A percentile compares a stretch with the other conserved stretches of the same genome.
These are phyloP conservation scores for Quercus berberidifolia DNA, from an alignment of 306 rosid species.

Conservation along the genomic window DNA sequence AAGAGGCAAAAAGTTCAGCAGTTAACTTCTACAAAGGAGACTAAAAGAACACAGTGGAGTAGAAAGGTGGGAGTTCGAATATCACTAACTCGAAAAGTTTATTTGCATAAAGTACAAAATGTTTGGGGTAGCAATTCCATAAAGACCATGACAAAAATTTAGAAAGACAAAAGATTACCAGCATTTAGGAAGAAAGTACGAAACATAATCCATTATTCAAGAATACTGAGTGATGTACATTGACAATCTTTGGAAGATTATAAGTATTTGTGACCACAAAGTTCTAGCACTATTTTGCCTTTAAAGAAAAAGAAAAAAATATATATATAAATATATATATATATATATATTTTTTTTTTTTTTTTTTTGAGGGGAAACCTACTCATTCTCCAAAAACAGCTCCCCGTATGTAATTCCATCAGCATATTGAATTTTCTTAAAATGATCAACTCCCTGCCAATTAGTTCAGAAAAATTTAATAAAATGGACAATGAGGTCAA, in stretches of 20 bases:
- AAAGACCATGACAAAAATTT: background rate
- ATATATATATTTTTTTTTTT: slow-evolving; percentile 26
- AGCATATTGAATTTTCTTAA: slow-evolving; percentile 90
- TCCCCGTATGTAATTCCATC: slow-evolving; percentile 95
- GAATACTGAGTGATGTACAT: background rate
- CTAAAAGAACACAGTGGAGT: background rate
- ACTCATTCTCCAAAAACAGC: slow-evolving; percentile 96
- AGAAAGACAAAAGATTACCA: background rate
- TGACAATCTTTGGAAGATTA: background rate
- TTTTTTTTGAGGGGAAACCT: slow-evolving; percentile 14
- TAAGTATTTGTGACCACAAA: background rate
- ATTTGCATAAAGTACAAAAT: background rate
- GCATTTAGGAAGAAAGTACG: background rate
- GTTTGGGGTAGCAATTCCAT: background rate
- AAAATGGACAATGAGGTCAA: slow-evolving; percentile 9
- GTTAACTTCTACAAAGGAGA: background rate
- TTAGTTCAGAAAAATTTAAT: slow-evolving; percentile 16
- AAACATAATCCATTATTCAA: background rate
- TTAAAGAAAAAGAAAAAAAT: background rate
- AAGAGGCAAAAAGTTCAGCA: background rate
- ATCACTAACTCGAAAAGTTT: background rate
- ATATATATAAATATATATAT: background rate
- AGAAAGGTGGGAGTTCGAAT: background rate
- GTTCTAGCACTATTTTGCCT: slow-evolving; percentile 12
- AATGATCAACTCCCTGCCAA: slow-evolving; percentile 96